Percentiles rank a stretch among this genome's conserved stretches.
Conservation (phyloP, 2,329 filamentous ascomycete genomes). For the Aspergillus ochraceoroseus region DNA sequence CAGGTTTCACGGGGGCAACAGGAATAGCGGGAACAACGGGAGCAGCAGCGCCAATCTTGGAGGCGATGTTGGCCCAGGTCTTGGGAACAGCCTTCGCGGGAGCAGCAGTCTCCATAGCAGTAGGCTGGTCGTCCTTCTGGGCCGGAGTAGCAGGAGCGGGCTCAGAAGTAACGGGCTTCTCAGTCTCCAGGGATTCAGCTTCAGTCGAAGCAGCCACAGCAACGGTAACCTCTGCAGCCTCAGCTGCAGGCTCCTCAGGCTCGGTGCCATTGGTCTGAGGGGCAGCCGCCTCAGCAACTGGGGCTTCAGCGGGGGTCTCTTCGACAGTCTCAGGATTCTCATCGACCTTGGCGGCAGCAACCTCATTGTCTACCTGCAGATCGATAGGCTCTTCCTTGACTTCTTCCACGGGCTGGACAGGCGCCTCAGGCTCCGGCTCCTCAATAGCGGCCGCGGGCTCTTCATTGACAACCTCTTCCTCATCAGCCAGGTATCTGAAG, state of each 20-base stretch:
- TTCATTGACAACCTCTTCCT: conserved; percentile 50
- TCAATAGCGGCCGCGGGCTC: conserved; percentile 41
- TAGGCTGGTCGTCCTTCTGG: conserved; percentile 39
- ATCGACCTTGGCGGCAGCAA: conserved; percentile 57
- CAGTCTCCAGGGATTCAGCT: conserved; percentile 44
- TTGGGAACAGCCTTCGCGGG: conserved; percentile 51
- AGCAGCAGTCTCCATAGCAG: conserved; percentile 51
- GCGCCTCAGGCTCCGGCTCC: conserved; percentile 36
- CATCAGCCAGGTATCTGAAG: conserved; percentile 86
- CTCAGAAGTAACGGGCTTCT: conserved; percentile 63
- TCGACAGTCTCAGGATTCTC: conserved; percentile 64
- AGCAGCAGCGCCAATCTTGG: conserved; percentile 40
- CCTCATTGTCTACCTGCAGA: conserved; percentile 36
- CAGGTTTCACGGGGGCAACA: conserved; percentile 32
- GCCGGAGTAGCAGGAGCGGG: conserved; percentile 52
- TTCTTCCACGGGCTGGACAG: conserved; percentile 26
- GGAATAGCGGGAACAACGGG: conserved; percentile 36
- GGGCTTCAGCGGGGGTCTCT: conserved; percentile 43
- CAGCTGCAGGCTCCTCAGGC: conserved; percentile 22
- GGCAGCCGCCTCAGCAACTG: conserved; percentile 27
- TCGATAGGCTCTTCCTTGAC: conserved; percentile 18
- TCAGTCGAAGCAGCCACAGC: conserved; percentile 29
- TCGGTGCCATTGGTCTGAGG: conserved; percentile 37
- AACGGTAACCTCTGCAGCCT: conserved; percentile 28
- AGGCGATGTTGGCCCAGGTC: conserved; percentile 63